Conservation (phyloP, 1,139 yeast genomes). For the Magnusiomyces ingens region DNA sequence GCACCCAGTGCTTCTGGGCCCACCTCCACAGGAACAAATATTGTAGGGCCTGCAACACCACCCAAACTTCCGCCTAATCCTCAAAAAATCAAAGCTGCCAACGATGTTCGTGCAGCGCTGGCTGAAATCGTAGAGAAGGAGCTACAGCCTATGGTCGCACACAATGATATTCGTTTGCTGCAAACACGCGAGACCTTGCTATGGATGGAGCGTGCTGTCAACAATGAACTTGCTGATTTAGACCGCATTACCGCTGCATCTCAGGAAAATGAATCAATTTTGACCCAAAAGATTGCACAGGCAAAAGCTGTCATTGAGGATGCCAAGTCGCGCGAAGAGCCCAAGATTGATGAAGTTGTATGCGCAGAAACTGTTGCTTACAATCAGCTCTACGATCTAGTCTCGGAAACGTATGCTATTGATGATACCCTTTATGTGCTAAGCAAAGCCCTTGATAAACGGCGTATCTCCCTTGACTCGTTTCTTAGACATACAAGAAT, state of each 20-base stretch:
- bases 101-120: constrained; percentile 16
- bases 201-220: constrained; percentile 27
- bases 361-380: constrained; percentile 43
- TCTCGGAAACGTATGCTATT: constrained; percentile 61
- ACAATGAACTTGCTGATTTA: constrained; percentile 72
- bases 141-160: constrained; percentile 22
- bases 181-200: constrained; percentile 21
- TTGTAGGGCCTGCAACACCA: constrained; percentile 20
- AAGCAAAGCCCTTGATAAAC: constrained; percentile 49
- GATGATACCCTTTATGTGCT: constrained; percentile 61
- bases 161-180: constrained; percentile 70
- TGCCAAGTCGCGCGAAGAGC: constrained; percentile 29
- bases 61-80: constrained; percentile 21
- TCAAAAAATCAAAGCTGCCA: constrained; percentile 27
- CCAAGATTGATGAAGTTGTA: constrained; percentile 38
- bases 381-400: constrained; percentile 56
- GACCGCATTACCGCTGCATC: constrained; percentile 45
- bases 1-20: constrained; percentile 22
- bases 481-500: constrained; percentile 50
- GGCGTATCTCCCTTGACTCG: constrained; percentile 41
- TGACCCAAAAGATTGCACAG: constrained; percentile 28
- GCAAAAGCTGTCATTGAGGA: constrained; percentile 30
- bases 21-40: neutral
- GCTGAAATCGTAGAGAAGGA: constrained; percentile 25
- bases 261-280: constrained; percentile 29